Conservation (phyloP, 2,329 filamentous ascomycete genomes). For the Periconia macrospinosa region DNA sequence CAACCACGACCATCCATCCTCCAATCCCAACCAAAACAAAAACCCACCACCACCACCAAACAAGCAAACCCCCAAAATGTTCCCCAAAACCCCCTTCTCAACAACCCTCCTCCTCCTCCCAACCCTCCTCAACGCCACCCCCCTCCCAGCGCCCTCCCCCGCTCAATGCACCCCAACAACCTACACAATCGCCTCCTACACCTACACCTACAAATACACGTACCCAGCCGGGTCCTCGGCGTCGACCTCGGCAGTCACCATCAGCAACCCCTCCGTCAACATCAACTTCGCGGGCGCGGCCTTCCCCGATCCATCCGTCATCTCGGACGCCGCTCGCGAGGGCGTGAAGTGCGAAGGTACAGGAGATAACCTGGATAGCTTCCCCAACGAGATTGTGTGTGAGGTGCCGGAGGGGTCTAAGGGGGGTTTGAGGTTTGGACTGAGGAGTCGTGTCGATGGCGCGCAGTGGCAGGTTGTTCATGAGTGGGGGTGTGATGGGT, state of each 20-base stretch:
- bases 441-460: slow-evolving; percentile 17
- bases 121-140: slow-evolving; percentile 18
- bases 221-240: too few relatives aligned
- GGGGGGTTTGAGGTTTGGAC: slow-evolving; percentile 23
- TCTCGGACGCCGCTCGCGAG: slow-evolving; percentile 18
- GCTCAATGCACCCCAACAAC: slow-evolving; percentile 21
- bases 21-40: too few relatives aligned
- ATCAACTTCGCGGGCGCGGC: slow-evolving; percentile 25
- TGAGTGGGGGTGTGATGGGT: slow-evolving; percentile 33
- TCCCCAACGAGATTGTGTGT: slow-evolving; percentile 28
- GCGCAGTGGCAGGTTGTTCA: slow-evolving; percentile 30
- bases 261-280: slow-evolving; percentile 16
- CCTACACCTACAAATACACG: slow-evolving; percentile 2
- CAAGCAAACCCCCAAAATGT: too few relatives aligned
- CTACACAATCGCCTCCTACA: slow-evolving; percentile 30
- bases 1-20: too few relatives aligned
- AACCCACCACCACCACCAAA: too few relatives aligned
- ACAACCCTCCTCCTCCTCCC: slow-evolving; percentile 20
- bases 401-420: too few relatives aligned
- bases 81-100: too few relatives aligned
- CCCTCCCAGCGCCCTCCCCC: slow-evolving; percentile 8
- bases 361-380: slow-evolving; percentile 6
- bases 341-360: slow-evolving; percentile 22
- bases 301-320: slow-evolving; percentile 16
- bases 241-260: slow-evolving; percentile 3